These are phyloP conservation scores for Spiromastix sp. DNA, from an alignment of 2,329 filamentous ascomycete genomes.

Conservation along the genomic window DNA sequence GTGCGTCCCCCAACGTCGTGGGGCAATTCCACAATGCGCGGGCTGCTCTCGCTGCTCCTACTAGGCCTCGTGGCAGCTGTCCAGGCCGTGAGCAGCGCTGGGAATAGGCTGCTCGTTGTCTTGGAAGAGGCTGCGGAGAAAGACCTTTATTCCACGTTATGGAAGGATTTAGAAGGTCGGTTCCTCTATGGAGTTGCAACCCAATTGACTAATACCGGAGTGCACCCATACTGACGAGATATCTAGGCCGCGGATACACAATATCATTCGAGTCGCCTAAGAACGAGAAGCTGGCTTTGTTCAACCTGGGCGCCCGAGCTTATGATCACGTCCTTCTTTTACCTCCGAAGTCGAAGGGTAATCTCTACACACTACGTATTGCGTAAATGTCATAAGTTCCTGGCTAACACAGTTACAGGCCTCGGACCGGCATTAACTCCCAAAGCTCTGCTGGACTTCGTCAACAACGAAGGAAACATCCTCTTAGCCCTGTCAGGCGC, in stretches of 20 bases:
- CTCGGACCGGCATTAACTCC: conserved; percentile 83
- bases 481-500: conserved; percentile 72
- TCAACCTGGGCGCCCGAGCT: conserved; percentile 73
- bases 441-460: conserved; percentile 76
- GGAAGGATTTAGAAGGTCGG: conserved; percentile 38
- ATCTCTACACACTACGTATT: conserved; percentile 7
- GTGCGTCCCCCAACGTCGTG: too few species aligned
- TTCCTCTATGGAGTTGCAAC: too few species aligned
- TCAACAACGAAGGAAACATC: conserved; percentile 86
- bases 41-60: conserved; percentile 59
- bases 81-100: conserved; percentile 63
- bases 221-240: too few species aligned
- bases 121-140: conserved; percentile 75
- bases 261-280: conserved; percentile 77
- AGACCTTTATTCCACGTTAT: conserved; percentile 70
- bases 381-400: neutral
- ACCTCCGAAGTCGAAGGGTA: conserved; percentile 83
- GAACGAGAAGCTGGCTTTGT: conserved; percentile 64
- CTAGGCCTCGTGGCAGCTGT: conserved; percentile 44
- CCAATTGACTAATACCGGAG: too few species aligned
- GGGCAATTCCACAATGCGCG: conserved; percentile 52
- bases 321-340: conserved; percentile 90
- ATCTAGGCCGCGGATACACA: conserved; percentile 75
- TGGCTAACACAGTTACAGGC: conserved; percentile 39
- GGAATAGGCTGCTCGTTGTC: conserved; percentile 72